phyloP scores from a whole-genome alignment of 805 yeast genomes.

The Candida sakaeoensis region DNA sequence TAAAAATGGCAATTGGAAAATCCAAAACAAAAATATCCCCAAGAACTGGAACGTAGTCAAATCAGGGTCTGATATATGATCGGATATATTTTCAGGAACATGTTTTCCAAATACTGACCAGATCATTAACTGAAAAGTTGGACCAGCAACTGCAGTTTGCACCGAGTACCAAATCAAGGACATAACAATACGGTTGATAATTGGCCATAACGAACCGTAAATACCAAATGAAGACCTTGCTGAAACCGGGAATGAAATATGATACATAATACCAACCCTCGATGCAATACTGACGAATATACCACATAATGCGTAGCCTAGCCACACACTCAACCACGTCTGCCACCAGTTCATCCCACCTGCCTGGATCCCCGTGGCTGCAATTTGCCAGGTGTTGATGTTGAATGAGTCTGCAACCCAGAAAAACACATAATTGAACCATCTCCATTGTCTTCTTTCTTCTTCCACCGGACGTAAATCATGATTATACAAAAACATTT shows the following conservation, averaged over 20 bases:
- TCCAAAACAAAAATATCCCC: conserved; percentile 79
- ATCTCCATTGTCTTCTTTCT: conserved; percentile 75
- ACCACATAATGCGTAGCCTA: conserved; percentile 73
- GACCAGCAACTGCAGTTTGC: conserved; percentile 81
- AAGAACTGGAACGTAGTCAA: conserved; percentile 72
- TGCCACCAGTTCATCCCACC: conserved; percentile 89
- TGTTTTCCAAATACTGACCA: conserved; percentile 69
- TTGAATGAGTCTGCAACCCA: conserved; percentile 92
- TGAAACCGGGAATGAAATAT: conserved; percentile 80
- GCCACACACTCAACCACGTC: conserved; percentile 84
- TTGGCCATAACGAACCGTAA: conserved; percentile 85
- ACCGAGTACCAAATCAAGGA: conserved; percentile 86
- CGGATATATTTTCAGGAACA: conserved; percentile 57
- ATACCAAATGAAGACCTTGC: conserved; percentile 82
- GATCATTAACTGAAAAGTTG: conserved; percentile 74
- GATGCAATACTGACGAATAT: conserved; percentile 67
- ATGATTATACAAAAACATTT: conserved; percentile 65
- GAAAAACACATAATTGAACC: conserved; percentile 75
- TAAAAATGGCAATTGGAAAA: conserved; percentile 72
- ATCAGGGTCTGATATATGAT: conserved; percentile 55
- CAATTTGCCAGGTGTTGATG: conserved; percentile 88
- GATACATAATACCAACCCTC: conserved; percentile 76
- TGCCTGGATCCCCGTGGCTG: conserved; percentile 71
- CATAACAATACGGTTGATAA: conserved; percentile 83
- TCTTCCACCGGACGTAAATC: conserved; percentile 79